Percentiles rank a stretch among this genome's conserved stretches.
Evolutionary conservation across 805 yeast genomes (phyloP).

Genomic region (Candida maesae): DNA sequence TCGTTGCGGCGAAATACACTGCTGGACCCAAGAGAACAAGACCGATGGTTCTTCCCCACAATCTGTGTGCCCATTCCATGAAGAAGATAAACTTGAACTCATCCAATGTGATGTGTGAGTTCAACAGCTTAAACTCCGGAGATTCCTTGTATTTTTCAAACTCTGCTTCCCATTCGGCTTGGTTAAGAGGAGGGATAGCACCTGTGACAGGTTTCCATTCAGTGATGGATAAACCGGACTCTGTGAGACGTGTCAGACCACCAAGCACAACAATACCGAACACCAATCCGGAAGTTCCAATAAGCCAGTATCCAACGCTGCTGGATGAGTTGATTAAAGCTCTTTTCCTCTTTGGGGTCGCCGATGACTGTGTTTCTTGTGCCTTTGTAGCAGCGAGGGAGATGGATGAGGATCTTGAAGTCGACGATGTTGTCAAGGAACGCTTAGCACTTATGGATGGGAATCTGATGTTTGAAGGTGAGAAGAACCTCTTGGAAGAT

Average conservation of each 20-base stretch:
- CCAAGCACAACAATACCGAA: constrained; percentile 97
- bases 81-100: constrained; percentile 92
- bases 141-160: constrained; percentile 76
- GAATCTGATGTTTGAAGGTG: neutral
- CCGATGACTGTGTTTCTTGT: no score
- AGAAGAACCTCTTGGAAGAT: constrained; percentile 3
- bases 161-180: constrained; percentile 82
- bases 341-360: constrained; percentile 17
- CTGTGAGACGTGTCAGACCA: constrained; percentile 92
- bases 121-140: constrained; percentile 88
- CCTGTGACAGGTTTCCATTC: constrained; percentile 99
- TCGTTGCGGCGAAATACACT: constrained; percentile 65
- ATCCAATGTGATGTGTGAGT: constrained; percentile 82
- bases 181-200: constrained; percentile 78
- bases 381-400: constrained; percentile 3
- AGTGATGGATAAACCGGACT: constrained; percentile 92
- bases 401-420: constrained; percentile 1
- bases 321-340: constrained; percentile 34
- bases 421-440: constrained; percentile 11
- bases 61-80: constrained; percentile 97
- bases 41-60: constrained; percentile 91
- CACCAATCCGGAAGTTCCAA: constrained; percentile 83
- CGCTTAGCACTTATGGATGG: constrained; percentile 5
- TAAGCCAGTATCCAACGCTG: constrained; percentile 79
- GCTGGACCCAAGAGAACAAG: constrained; percentile 81